Conservation (phyloP, 768 basidiomycete genomes). For the Dendrothele bispora region DNA sequence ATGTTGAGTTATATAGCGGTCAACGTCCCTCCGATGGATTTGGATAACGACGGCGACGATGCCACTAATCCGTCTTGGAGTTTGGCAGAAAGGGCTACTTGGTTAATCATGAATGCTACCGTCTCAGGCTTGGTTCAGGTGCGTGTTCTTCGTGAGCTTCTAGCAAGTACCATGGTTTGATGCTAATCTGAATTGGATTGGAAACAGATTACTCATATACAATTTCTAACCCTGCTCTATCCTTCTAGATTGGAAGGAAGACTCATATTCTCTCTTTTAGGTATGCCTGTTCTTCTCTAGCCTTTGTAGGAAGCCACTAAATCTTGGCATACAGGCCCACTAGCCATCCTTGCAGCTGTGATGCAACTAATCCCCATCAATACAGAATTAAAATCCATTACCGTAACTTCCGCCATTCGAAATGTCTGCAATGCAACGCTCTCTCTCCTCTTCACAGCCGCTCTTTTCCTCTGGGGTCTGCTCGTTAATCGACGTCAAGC, state of each 20-base stretch:
- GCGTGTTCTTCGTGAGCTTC: constrained; percentile 25
- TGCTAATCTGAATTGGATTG: background rate
- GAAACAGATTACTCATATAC: constrained; percentile 99
- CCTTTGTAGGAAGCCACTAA: constrained; percentile 4
- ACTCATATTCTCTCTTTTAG: constrained; percentile 83
- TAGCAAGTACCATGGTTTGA: no score
- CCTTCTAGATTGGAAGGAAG: constrained; percentile 87
- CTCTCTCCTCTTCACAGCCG: constrained; percentile 89
- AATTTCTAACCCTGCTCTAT: constrained; percentile 93
- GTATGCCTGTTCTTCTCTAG: constrained; percentile 33
- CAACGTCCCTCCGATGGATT: constrained; percentile 60
- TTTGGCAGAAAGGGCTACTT: constrained; percentile 62
- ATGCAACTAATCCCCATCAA: constrained; percentile 81
- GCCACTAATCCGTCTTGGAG: constrained; percentile 50
- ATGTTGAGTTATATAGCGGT: constrained; percentile 93
- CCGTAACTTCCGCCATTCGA: constrained; percentile 71
- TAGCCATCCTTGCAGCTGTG: constrained; percentile 79
- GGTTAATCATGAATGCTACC: constrained; percentile 87
- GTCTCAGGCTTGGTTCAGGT: constrained; percentile 87
- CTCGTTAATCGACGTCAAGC: constrained; percentile 87
- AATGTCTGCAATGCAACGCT: constrained; percentile 97
- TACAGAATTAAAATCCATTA: constrained; percentile 38
- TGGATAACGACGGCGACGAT: constrained; percentile 19
- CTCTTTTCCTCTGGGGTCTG: constrained; percentile 92
- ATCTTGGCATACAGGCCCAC: constrained; percentile 52